Base-by-base conservation (phyloP, 345 rosid genomes). In the Salix udensis region DNA sequence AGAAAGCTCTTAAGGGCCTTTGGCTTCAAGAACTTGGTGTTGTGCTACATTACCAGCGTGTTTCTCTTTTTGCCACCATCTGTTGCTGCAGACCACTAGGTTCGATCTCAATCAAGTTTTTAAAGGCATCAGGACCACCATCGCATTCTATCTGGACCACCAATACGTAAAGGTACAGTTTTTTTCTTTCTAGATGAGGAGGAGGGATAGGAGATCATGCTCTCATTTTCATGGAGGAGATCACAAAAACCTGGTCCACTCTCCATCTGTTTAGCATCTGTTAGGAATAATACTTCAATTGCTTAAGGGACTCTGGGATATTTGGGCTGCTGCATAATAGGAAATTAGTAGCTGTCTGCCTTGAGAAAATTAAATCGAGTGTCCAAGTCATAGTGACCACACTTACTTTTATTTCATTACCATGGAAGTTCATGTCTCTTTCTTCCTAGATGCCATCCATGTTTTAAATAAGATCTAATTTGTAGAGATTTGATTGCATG, bases 81-180 rank as follows among this genome's bases (percentile, higher is more conserved):
- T 58, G 62, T 74, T 73, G 72, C 76, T 76, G 74, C 82, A 74
- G 68, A 52, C 79, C 79, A 75, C 67, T 34, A 52, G 80, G 39
- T 76, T 71, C 77, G 81, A 68, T 80, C 77, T 84, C 74, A 71
- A 61, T 73, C 85, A 82, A 77, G 6, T 80, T 65, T 68, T 67
- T 70, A 66, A 76, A 68, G 44, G 67, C 77, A 70, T 13, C 53
- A 53, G 83, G 85, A 64, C 85, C 85, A 68, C 21, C 66, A 72
- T 60, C 77, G 46, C 79, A 72, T 46, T 48, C 11, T 65, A 23
- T 68, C 28, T 67, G 74, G 82, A 80, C 82, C 79, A 80, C 79
- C 60, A 23, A 60, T 23, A 13, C 26, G 46, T 46, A 36, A 9
- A 7, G 65, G 18, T 65, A 14, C 40, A 40, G 31, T 42, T 40